Percentiles rank a stretch among this genome's conserved stretches.
phyloP scores from a whole-genome alignment of 2,329 filamentous ascomycete species.

The Xylariaceae sp. region DNA sequence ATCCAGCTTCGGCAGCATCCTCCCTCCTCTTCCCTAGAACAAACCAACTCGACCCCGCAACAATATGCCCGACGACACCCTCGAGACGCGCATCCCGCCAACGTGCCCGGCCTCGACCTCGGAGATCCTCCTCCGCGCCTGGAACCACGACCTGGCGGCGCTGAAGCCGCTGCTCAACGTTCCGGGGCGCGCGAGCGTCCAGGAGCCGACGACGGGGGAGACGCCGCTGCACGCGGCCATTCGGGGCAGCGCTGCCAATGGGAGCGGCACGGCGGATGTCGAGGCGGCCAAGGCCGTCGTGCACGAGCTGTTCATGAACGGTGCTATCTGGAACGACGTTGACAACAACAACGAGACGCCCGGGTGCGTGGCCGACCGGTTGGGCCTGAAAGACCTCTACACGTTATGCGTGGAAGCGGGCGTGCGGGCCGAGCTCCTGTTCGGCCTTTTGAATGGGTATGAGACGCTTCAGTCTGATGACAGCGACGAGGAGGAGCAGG shows the following conservation, averaged over 20 bases:
- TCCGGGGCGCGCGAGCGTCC: conserved; percentile 69
- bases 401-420: conserved; percentile 85
- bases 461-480: conserved; percentile 67
- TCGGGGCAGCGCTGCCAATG: conserved; percentile 62
- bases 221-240: conserved; percentile 90
- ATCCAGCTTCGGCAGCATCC: not conserved
- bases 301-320: conserved; percentile 77
- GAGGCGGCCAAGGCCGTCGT: conserved; percentile 69
- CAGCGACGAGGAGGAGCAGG: conserved; percentile 49
- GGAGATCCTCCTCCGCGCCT: conserved; percentile 56
- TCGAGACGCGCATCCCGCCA: conserved; percentile 56
- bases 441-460: conserved; percentile 81
- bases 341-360: conserved; percentile 87
- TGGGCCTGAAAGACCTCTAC: conserved; percentile 75
- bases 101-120: conserved; percentile 55
- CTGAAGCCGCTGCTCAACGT: conserved; percentile 71
- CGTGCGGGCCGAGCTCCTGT: conserved; percentile 84
- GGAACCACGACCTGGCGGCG: conserved; percentile 63
- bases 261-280: conserved; percentile 47
- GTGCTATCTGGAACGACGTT: conserved; percentile 97
- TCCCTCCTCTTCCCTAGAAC: not conserved
- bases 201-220: conserved; percentile 82
- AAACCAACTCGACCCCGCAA: not conserved
- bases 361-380: conserved; percentile 75
- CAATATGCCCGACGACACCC: conserved; percentile 47